Base-by-base conservation (phyloP, 345 rosid species). In the Hevea brasiliensis region DNA sequence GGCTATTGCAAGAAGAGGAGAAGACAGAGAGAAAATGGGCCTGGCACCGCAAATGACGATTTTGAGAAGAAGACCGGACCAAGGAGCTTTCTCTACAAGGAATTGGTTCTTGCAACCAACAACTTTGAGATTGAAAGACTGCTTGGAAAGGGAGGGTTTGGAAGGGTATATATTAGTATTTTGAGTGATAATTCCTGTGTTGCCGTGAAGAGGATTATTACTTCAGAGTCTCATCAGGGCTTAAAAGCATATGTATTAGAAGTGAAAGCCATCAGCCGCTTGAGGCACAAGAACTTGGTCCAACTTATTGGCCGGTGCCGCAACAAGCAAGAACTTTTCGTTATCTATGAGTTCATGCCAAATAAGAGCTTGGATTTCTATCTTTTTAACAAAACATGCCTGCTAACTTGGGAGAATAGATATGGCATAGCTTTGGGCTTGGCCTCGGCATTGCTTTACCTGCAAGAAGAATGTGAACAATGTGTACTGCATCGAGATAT, bases 291-390 rank as follows among this genome's bases (percentile, higher is more conserved):
- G 44, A 79, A 84, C 37, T 55, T 79, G 35, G 80, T 81, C 7
- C 65, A 72, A 26, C 81, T 84, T 9, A 47, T 76, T 1, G 87
- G 87, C 0, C 81, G 87, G 83, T 75, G 85, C 56, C 85, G 74
- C 37, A 67, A 79, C 41, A 74, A 44, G 40, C 60, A n/a, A 12
- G 77, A 75, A 8, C 45, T 81, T 24, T 40, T 82, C 35, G 70
- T 85, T 1, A 76, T 82, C 4, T 82, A 80, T 18, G 82, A 80
- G 68, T 79, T 61, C 68, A 77, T 55, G 81, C 76, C 84, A 1
- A 81, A 81, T 4, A 63, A 74, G 0, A 79, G 84, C 69, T 55
- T 84, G 41, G 83, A 79, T 51, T 9, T 29, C 42, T 74, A 73
- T 57, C 73, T 81, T 0, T 79, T 75, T 21, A 23, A 59, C 7